These are phyloP conservation scores for Fusarium nematophilum DNA, from an alignment of 2,329 filamentous ascomycete species.

Conservation along the genomic window DNA sequence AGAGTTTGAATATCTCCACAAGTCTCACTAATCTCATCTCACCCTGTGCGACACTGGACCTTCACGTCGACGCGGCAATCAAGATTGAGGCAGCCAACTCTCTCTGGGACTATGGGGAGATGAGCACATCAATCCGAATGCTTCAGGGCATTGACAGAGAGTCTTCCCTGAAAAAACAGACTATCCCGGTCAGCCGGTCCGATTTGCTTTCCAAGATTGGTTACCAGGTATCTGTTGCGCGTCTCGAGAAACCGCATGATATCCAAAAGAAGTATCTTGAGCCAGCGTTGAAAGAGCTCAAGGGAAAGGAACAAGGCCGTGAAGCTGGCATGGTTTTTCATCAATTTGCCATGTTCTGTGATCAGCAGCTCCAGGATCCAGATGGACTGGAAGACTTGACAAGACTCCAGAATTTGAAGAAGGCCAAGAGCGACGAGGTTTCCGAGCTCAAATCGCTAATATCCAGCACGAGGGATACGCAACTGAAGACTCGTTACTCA, in stretches of 20 bases:
- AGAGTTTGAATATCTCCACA: constrained; percentile 87
- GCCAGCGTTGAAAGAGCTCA: constrained; percentile 85
- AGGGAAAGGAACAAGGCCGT: constrained; percentile 71
- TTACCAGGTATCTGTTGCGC: constrained; percentile 88
- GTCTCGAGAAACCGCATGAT: constrained; percentile 88
- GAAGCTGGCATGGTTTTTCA: constrained; percentile 92
- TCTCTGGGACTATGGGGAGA: constrained; percentile 94
- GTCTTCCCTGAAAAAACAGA: constrained; percentile 73
- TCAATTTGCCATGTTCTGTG: constrained; percentile 94
- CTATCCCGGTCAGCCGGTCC: constrained; percentile 77
- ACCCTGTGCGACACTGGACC: constrained; percentile 74
- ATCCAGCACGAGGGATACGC: constrained; percentile 60
- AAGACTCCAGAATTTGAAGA: constrained; percentile 80
- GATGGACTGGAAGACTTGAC: constrained; percentile 87
- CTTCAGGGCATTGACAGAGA: constrained; percentile 77
- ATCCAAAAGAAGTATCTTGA: constrained; percentile 90
- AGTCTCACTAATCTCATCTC: constrained; percentile 82
- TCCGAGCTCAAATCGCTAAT: constrained; percentile 74
- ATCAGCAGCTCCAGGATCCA: constrained; percentile 89
- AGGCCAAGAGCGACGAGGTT: constrained; percentile 85
- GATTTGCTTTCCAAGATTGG: constrained; percentile 89
- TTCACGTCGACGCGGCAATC: constrained; percentile 81
- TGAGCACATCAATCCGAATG: constrained; percentile 88
- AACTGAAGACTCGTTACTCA: constrained; percentile 67
- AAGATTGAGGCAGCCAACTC: constrained; percentile 88